phyloP scores from a whole-genome alignment of 2,329 filamentous ascomycete species.

The Ophiognomonia clavigignenti-juglandacearum region DNA sequence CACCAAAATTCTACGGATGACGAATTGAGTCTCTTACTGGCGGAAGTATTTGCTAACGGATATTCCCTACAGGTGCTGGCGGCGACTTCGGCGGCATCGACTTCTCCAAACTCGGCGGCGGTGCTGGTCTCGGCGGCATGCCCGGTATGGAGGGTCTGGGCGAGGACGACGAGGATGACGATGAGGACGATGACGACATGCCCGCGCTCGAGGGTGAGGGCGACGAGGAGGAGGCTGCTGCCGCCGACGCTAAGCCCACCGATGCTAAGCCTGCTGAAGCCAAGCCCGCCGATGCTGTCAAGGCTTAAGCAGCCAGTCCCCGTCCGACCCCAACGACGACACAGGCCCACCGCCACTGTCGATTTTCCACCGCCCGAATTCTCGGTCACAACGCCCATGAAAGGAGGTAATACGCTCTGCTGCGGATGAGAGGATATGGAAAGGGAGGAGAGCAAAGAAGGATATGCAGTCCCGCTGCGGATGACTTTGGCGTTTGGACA shows the following conservation, averaged over 20 bases:
- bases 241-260: too few relatives aligned
- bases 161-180: slow-evolving; percentile 55
- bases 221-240: slow-evolving; percentile 38
- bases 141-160: slow-evolving; percentile 44
- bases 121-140: slow-evolving; percentile 40
- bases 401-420: too few relatives aligned
- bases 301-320: slow-evolving; percentile 20
- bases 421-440: too few relatives aligned
- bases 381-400: too few relatives aligned
- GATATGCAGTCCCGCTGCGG: too few relatives aligned
- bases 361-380: too few relatives aligned
- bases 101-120: slow-evolving; percentile 83
- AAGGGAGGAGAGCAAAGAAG: too few relatives aligned
- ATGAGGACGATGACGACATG: slow-evolving; percentile 76
- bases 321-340: too few relatives aligned
- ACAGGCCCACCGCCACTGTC: too few relatives aligned
- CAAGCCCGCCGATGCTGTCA: slow-evolving; percentile 33
- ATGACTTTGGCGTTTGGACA: too few relatives aligned
- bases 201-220: slow-evolving; percentile 70
- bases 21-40: not conserved
- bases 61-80: slow-evolving; percentile 1
- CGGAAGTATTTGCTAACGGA: slow-evolving; percentile 4
- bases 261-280: too few relatives aligned
- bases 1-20: too few relatives aligned
- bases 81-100: slow-evolving; percentile 84